Base-by-base conservation (phyloP, 208 protist species). In the Leishmania lainsoni region DNA sequence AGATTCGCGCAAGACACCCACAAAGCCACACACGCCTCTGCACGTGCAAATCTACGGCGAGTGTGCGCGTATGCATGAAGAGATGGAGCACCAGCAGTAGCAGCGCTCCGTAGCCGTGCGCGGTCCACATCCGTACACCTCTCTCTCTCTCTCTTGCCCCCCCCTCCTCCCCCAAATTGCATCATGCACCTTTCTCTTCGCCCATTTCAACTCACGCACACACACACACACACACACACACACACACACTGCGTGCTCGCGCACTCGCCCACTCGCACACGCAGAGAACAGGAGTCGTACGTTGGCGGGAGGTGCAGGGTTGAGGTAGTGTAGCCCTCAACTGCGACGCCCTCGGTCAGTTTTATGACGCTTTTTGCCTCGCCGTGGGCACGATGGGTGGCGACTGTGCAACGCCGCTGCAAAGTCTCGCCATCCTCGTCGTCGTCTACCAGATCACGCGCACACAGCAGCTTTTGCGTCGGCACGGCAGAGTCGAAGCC, bases 391-490 rank as follows among this genome's bases (percentile, higher is more conserved):
- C 59, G 59, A 20, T 78, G 75, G 75, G 76, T 45, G 20, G 63
- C 39, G 56, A 20, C 16, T n/a, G 39, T 65, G 68, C 75, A 75
- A 54, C 61, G 52, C 26, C 81, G 81, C 61, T 85, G 69, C 76
- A 79, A 79, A 56, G 45, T 51, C 6, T 58, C 76, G 26, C 73
- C 81, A 1, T 71, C 63, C 9, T 79, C 80, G 26, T 29, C 16
- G 66, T 71, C 69, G 22, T 9, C 26, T 8, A 54, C 69, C 69
- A 29, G 69, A n/a, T n/a, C 45, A 22, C 32, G 63, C 20, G 56
- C 85, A 39, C 72, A 54, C 61, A 58, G 32, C 32, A 84, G 61
- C n/a, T 83, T 89, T 39, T 75, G 80, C 39, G 49, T 75, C 3
- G 80, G 86, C n/a, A 65, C 59, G 10, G 82, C 83, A 4, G 48